These are phyloP conservation scores for Tolypocladium ophioglossoides DNA, from an alignment of 2,329 filamentous ascomycete species.

Conservation along the genomic window DNA sequence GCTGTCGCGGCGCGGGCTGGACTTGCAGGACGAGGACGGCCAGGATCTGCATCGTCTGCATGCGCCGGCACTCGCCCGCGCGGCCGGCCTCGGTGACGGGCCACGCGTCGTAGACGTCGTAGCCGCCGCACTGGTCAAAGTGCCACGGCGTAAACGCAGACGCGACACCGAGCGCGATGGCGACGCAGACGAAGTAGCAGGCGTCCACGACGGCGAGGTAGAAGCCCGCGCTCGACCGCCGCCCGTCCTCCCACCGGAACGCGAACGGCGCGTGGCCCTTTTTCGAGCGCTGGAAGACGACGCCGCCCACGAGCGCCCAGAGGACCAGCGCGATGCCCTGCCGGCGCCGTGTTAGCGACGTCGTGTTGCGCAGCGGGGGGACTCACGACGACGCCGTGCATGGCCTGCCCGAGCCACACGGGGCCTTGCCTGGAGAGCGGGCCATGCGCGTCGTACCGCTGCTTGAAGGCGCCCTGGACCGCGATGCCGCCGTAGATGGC, in stretches of 20 bases:
- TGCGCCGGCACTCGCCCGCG: neutral
- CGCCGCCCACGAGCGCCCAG: neutral
- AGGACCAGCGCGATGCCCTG: conserved; percentile 1
- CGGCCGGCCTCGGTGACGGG: neutral
- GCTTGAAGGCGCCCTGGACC: conserved; percentile 1
- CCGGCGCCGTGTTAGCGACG: neutral
- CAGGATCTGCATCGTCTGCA: neutral
- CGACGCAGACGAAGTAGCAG: neutral
- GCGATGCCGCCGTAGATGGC: conserved; percentile 6
- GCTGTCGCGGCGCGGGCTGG: no score
- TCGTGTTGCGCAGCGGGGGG: no score
- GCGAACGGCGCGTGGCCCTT: neutral
- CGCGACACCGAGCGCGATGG: neutral
- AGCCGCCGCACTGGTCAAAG: neutral
- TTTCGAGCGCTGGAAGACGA: neutral
- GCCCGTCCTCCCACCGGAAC: neutral
- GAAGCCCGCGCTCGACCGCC: neutral
- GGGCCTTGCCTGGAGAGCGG: neutral
- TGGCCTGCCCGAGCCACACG: conserved; percentile 1
- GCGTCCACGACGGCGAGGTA: conserved; percentile 1
- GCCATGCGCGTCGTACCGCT: neutral
- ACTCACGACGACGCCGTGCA: neutral
- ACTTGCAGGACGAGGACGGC: neutral
- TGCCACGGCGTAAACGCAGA: neutral
- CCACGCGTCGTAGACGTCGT: neutral